A percentile compares a stretch with the other conserved stretches of the same genome.
phyloP scores from a whole-genome alignment of 106 monocot genomes.

The Apostasia shenzhenica region DNA sequence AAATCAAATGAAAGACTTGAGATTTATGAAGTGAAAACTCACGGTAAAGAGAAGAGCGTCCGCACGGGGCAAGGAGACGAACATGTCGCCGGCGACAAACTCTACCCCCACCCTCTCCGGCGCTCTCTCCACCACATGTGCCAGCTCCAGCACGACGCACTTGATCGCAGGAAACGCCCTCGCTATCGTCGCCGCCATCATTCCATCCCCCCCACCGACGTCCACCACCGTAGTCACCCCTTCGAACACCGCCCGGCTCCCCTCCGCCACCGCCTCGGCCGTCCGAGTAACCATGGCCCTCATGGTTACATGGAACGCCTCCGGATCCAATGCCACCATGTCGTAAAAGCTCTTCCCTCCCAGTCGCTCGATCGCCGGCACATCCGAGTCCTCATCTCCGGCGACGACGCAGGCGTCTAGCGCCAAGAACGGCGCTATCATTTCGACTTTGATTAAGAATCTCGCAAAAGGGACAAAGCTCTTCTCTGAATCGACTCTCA shows the following conservation, averaged over 20 bases:
- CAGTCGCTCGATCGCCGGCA: background rate
- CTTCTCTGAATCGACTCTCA: background rate
- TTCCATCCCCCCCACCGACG: constrained; percentile 15
- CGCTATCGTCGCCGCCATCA: constrained; percentile 1
- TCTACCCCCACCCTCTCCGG: background rate
- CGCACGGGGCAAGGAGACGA: constrained; percentile 1
- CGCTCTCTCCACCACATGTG: constrained; percentile 6
- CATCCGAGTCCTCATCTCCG: background rate
- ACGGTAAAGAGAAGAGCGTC: constrained; percentile 14
- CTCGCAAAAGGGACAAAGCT: background rate
- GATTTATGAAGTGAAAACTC: background rate
- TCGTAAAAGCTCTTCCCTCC: constrained; percentile 2
- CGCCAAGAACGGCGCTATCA: background rate
- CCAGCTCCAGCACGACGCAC: constrained; percentile 11
- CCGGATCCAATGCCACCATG: background rate
- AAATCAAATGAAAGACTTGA: too few relatives aligned
- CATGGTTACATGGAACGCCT: constrained; percentile 12
- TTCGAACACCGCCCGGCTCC: background rate
- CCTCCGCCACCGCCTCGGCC: background rate
- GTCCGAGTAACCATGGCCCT: background rate
- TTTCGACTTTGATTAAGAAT: background rate
- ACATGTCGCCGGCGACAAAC: constrained; percentile 10
- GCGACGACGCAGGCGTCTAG: background rate
- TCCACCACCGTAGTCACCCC: constrained; percentile 18
- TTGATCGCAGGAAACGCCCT: constrained; percentile 9